Evolutionary conservation across 2,329 filamentous ascomycete species (phyloP).

Genomic region (Zopfia rhizophila): DNA sequence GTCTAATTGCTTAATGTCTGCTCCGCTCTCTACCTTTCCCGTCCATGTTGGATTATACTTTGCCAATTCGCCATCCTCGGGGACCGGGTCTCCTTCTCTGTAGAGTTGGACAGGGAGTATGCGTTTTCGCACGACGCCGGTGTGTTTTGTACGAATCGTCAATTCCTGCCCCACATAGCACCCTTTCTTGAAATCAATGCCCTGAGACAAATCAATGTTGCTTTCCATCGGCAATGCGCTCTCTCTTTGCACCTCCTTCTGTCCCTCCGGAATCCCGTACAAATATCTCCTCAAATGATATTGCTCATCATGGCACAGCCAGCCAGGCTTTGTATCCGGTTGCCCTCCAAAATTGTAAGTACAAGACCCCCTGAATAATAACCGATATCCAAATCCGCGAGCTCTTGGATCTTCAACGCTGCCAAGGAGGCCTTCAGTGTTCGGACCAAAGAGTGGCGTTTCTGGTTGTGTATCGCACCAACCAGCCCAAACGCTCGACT

Average conservation of each 20-base stretch:
- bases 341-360: too few species aligned
- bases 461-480: constrained; percentile 65
- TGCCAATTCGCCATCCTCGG: constrained; percentile 2
- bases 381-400: background rate
- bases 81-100: constrained; percentile 24
- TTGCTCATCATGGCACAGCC: too few species aligned
- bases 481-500: constrained; percentile 75
- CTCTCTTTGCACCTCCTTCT: constrained; percentile 77
- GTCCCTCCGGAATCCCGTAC: constrained; percentile 85
- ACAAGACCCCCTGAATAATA: too few species aligned
- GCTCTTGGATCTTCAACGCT: background rate
- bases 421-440: background rate
- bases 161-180: constrained; percentile 98
- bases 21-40: constrained; percentile 54
- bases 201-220: constrained; percentile 87
- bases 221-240: constrained; percentile 84
- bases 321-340: too few species aligned
- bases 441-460: background rate
- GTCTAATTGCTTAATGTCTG: constrained; percentile 65
- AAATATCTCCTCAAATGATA: constrained; percentile 84
- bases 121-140: constrained; percentile 90
- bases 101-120: constrained; percentile 85
- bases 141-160: constrained; percentile 94
- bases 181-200: constrained; percentile 92
- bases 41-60: constrained; percentile 52